These are phyloP conservation scores for Globisporangium cystogenes DNA, from an alignment of 352 stramenopile species.

Conservation along the genomic window DNA sequence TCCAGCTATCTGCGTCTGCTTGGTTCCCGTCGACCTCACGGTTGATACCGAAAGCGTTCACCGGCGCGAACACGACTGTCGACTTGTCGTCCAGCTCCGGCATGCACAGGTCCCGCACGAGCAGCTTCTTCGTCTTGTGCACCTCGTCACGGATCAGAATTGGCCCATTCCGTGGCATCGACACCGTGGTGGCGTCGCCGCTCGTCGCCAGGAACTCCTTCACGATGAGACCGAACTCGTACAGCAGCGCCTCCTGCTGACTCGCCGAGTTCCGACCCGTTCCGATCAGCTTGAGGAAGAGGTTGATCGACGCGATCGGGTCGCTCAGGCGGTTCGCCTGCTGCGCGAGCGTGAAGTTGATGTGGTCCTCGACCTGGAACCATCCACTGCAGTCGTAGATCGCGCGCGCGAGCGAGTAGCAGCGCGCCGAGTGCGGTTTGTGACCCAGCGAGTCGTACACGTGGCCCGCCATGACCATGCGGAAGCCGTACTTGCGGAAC, in stretches of 20 bases:
- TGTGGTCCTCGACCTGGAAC: constrained; percentile 87
- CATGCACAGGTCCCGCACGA: constrained; percentile 73
- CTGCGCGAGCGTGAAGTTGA: constrained; percentile 82
- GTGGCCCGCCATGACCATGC: constrained; percentile 87
- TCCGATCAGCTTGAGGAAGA: constrained; percentile 84
- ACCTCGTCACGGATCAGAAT: constrained; percentile 18
- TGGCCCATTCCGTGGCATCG: constrained; percentile 21
- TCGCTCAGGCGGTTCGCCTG: constrained; percentile 74
- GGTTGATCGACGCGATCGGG: constrained; percentile 75
- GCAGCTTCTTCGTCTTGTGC: constrained; percentile 33
- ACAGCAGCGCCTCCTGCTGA: constrained; percentile 77
- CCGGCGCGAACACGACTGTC: constrained; percentile 73
- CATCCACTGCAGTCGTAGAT: constrained; percentile 81
- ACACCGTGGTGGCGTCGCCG: constrained; percentile 20
- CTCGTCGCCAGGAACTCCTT: constrained; percentile 60
- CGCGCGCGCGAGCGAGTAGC: constrained; percentile 66
- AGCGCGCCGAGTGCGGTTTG: constrained; percentile 71
- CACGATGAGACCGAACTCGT: constrained; percentile 82
- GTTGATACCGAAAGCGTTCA: constrained; percentile 67
- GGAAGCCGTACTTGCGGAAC: constrained; percentile 86
- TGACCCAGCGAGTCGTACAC: constrained; percentile 75
- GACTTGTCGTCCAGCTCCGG: constrained; percentile 80
- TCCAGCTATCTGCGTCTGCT: constrained; percentile 51
- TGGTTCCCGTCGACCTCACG: constrained; percentile 64
- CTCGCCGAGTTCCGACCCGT: constrained; percentile 76